Evolutionary conservation across 306 rosid species (phyloP).

Genomic region (Leucaena leucocephala): DNA sequence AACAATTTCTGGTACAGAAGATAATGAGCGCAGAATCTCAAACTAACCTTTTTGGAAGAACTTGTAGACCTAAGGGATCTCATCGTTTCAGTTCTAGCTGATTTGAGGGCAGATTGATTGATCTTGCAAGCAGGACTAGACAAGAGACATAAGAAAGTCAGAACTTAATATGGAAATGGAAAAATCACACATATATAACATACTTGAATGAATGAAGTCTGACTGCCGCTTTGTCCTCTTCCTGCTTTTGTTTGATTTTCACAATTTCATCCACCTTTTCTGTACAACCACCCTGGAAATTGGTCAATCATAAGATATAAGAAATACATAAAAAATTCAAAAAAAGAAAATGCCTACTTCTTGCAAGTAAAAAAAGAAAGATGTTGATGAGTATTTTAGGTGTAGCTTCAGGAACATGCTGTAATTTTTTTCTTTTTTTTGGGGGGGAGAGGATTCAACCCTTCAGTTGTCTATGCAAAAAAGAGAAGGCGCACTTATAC

Average conservation of each 20-base stretch:
- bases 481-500: constrained; percentile 7
- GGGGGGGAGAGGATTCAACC: neutral
- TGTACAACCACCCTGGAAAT: constrained; percentile 51
- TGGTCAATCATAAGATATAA: constrained; percentile 20
- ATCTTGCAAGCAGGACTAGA: constrained; percentile 30
- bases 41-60: constrained; percentile 56
- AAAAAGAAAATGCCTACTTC: neutral
- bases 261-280: constrained; percentile 67
- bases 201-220: constrained; percentile 77
- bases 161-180: neutral
- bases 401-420: constrained; percentile 11
- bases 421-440: too few relatives aligned
- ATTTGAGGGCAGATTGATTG: constrained; percentile 43
- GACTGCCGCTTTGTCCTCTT: constrained; percentile 67
- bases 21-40: constrained; percentile 31
- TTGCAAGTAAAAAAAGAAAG: neutral
- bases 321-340: neutral
- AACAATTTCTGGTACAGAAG: neutral
- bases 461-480: constrained; percentile 21
- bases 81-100: constrained; percentile 62
- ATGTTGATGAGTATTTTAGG: constrained; percentile 7
- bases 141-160: too few relatives aligned
- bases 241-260: constrained; percentile 73
- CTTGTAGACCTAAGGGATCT: constrained; percentile 67
- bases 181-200: constrained; percentile 39